Evolutionary conservation across 257 asterid species (phyloP).

Genomic region (Ajuga chamaepitys): DNA sequence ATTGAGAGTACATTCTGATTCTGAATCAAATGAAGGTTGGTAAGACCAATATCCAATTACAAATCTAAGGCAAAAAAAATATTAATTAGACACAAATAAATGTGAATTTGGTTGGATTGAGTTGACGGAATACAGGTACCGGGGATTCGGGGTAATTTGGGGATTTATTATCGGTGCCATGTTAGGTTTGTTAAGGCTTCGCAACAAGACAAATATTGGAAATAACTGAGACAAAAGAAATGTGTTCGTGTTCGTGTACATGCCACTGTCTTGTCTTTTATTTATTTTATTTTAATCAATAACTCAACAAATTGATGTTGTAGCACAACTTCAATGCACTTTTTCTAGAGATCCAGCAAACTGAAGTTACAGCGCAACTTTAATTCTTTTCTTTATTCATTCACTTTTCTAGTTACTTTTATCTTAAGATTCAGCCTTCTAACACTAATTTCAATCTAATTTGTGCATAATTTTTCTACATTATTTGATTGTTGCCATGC

Average conservation of each 20-base stretch:
- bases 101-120: neutral
- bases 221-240: neutral
- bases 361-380: slow-evolving; percentile 28
- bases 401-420: neutral
- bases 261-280: neutral
- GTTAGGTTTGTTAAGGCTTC: slow-evolving; percentile 3
- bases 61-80: neutral
- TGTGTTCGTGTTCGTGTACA: slow-evolving; percentile 8
- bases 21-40: neutral
- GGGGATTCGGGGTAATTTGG: neutral
- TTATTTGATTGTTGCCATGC: too few relatives aligned
- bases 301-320: slow-evolving; percentile 13
- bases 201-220: slow-evolving; percentile 26
- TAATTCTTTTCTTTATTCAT: neutral
- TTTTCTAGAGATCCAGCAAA: slow-evolving; percentile 13
- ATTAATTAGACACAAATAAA: neutral
- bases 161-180: slow-evolving; percentile 5
- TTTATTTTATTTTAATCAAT: too few relatives aligned
- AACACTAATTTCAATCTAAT: too few relatives aligned
- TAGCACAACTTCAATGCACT: neutral
- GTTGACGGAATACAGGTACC: too few relatives aligned
- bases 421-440: slow-evolving; percentile 3
- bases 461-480: too few relatives aligned
- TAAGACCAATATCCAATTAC: neutral
- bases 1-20: neutral